These are phyloP conservation scores for Metschnikowia proteae DNA, from an alignment of 805 yeast species.

Conservation along the genomic window DNA sequence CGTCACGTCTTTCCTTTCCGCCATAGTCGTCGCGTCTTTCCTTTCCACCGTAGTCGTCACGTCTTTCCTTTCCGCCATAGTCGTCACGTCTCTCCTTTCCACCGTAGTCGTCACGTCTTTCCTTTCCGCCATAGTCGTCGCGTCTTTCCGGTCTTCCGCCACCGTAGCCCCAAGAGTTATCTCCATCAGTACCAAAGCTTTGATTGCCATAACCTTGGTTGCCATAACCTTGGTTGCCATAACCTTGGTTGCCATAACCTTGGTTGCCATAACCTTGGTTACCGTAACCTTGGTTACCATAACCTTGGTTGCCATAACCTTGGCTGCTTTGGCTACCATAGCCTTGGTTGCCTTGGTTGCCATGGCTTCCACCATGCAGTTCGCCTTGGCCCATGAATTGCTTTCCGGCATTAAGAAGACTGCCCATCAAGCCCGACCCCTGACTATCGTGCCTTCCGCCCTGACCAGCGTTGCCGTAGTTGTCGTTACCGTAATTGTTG, in stretches of 20 bases:
- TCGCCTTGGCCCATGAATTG: conserved; percentile 1
- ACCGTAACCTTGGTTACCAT: conserved; percentile 4
- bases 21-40: conserved; percentile 9
- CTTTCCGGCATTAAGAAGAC: conserved; percentile 2
- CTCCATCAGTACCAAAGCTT: conserved; percentile 1
- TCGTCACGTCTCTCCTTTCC: conserved; percentile 5
- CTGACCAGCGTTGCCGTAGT: not conserved
- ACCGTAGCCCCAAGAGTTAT: conserved; percentile 12
- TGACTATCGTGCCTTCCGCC: conserved; percentile 2
- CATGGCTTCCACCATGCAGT: not conserved
- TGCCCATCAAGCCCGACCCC: conserved; percentile 1
- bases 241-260: conserved; percentile 4
- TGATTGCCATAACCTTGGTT: conserved; percentile 5
- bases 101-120: conserved; percentile 9
- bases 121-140: conserved; percentile 4
- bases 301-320: not conserved
- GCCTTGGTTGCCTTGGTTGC: conserved; percentile 10
- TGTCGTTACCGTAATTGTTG: not conserved
- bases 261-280: conserved; percentile 5
- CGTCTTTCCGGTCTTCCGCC: conserved; percentile 8
- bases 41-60: conserved; percentile 5
- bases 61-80: too few species aligned
- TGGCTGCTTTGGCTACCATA: conserved; percentile 4
- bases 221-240: conserved; percentile 4
- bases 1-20: conserved; percentile 4